phyloP scores from a whole-genome alignment of 2,329 filamentous ascomycete genomes.

The Trichoderma aggressivum region DNA sequence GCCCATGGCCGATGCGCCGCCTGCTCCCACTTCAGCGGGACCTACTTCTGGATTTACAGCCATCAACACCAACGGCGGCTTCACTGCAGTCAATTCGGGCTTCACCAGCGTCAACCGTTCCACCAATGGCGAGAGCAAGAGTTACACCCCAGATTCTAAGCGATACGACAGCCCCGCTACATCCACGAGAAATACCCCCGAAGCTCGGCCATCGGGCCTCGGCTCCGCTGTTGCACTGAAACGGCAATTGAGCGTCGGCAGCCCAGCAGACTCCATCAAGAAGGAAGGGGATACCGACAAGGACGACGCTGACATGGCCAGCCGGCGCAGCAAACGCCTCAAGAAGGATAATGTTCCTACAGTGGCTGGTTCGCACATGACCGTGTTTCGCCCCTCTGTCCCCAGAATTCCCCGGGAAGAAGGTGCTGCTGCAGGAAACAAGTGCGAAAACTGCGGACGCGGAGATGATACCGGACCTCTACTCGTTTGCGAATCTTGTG shows the following conservation, averaged over 20 bases:
- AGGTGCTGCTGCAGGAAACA: slow-evolving; percentile 48
- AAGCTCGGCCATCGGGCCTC: slow-evolving; percentile 55
- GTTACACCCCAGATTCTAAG: slow-evolving; percentile 58
- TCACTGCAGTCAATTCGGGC: slow-evolving; percentile 69
- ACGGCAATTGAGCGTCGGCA: slow-evolving; percentile 66
- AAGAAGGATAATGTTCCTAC: slow-evolving; percentile 80
- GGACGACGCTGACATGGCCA: slow-evolving; percentile 62
- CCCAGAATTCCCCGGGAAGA: slow-evolving; percentile 62
- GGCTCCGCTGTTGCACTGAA: slow-evolving; percentile 65
- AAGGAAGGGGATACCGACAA: slow-evolving; percentile 48
- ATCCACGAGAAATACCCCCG: slow-evolving; percentile 63
- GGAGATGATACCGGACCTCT: slow-evolving; percentile 69
- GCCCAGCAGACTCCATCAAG: slow-evolving; percentile 43
- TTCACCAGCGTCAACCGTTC: slow-evolving; percentile 66
- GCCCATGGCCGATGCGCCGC: slow-evolving; percentile 45
- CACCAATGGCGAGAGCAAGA: slow-evolving; percentile 47
- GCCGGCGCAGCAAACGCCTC: slow-evolving; percentile 84
- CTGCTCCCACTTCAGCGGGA: slow-evolving; percentile 29
- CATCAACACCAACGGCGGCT: slow-evolving; percentile 59
- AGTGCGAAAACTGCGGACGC: slow-evolving; percentile 83
- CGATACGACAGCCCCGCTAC: slow-evolving; percentile 59
- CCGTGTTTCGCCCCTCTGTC: slow-evolving; percentile 78
- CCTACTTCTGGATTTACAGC: slow-evolving; percentile 50
- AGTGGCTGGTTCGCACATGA: slow-evolving; percentile 96
- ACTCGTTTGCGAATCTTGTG: slow-evolving; percentile 86